Evolutionary conservation across 1,139 yeast genomes (phyloP).

Genomic region (Candida sp.): DNA sequence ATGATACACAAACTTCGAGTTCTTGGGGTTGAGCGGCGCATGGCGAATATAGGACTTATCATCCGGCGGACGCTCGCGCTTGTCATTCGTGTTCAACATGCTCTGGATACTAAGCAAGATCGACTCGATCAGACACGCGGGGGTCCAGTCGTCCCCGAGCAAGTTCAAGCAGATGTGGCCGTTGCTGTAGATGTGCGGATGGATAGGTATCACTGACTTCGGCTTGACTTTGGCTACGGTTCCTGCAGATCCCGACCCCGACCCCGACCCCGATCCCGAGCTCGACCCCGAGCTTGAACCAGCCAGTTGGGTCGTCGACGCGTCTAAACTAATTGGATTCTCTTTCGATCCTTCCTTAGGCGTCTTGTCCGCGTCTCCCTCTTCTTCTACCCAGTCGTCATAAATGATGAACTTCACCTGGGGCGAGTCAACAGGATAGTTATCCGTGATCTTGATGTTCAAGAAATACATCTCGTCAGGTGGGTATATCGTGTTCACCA

Average conservation of each 20-base stretch:
- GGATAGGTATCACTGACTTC: constrained; percentile 52
- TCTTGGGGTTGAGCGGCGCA: constrained; percentile 65
- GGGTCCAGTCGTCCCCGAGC: constrained; percentile 75
- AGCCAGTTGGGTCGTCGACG: not conserved
- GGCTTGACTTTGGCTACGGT: too few species aligned
- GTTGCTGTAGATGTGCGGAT: constrained; percentile 75
- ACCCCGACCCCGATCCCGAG: too few species aligned
- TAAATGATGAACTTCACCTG: constrained; percentile 54
- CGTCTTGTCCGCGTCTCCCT: constrained; percentile 15
- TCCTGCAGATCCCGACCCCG: too few species aligned
- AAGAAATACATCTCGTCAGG: constrained; percentile 35
- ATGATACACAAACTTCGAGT: constrained; percentile 53
- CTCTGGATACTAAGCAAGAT: constrained; percentile 66
- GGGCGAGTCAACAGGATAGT: constrained; percentile 71
- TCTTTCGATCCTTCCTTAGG: not conserved
- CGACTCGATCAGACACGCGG: constrained; percentile 62
- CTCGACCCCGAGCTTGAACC: too few species aligned
- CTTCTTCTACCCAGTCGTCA: constrained; percentile 11
- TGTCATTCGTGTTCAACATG: constrained; percentile 57
- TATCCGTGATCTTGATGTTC: constrained; percentile 41
- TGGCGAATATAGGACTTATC: constrained; percentile 48
- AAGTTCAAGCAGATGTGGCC: constrained; percentile 75
- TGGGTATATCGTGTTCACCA: constrained; percentile 28
- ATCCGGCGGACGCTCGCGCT: constrained; percentile 56
- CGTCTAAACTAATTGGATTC: not conserved